Conservation (phyloP, 139 green algal species). For the Dunaliella sp. region DNA sequence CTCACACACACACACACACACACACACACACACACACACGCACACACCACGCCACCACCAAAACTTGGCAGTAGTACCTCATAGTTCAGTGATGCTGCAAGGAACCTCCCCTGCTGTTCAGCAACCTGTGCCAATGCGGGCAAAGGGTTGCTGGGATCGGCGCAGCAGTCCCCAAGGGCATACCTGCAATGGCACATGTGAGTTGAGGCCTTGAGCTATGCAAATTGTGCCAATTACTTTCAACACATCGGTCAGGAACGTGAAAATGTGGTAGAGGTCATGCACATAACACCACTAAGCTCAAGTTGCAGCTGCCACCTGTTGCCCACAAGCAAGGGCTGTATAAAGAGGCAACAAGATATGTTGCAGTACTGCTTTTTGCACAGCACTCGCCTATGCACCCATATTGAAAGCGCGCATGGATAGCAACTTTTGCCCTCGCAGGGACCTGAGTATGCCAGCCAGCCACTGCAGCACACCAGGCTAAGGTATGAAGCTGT, state of each 20-base stretch:
- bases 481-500: no score
- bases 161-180: conserved; percentile 84
- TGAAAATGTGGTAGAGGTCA: background rate
- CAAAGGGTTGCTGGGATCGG: conserved; percentile 72
- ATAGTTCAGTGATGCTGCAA: conserved; percentile 72
- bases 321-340: background rate
- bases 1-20: background rate
- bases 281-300: background rate
- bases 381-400: no score
- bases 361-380: no score
- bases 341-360: background rate
- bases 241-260: background rate
- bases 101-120: conserved; percentile 90
- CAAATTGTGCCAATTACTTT: background rate
- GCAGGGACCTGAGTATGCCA: no score
- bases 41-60: no score
- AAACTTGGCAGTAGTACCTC: no score
- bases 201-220: background rate
- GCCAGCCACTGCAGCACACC: no score
- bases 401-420: no score
- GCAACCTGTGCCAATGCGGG: conserved; percentile 90
- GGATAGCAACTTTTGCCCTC: no score
- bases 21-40: background rate
- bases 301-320: no score
- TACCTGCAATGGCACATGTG: conserved; percentile 61